Evolutionary conservation across 306 rosid genomes (phyloP), one percentile per base, ranked within the genome.

Genomic region (Corylus americana): DNA sequence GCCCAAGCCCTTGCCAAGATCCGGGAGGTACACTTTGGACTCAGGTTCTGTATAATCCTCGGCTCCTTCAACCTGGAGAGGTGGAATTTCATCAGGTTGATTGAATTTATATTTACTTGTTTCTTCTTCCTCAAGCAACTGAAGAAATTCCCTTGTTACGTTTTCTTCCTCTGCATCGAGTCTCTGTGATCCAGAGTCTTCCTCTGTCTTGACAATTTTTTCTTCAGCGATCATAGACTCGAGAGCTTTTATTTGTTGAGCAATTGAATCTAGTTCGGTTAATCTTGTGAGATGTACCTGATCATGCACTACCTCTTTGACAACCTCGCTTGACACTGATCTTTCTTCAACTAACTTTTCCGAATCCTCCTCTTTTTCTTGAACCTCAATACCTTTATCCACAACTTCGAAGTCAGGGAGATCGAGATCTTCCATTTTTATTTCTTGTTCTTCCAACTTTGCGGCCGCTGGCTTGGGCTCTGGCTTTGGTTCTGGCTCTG

Each of bases 161-260:
- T 86, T 89, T 81, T 93, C 97, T 87, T 96, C 99, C 51, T 93
- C 96, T 13, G 88, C 94, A 73, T 91, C 96, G 50, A 96, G 80
- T 66, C 87, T 86, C 61, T 87, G 96, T 54, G 92, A 79, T 25
- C 68, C 88, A 16, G 73, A 76, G 79, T 89, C 94, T 17, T 89
- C 91, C 13, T 91, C 90, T 11, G 55, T 78, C 44, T 74, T 82
- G 69, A 74, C 16, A 42, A 13, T 51, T 13, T 58, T 83, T 58
- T 85, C 96, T 27, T 83, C 87, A 69, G 89, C 90, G 93, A 96
- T 93, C 89, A 91, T 88, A 29, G 96, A 89, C 75, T 96, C 98
- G 1, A 96, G 93, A 70, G 96, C 97, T 79, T 93, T 96, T 81
- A 96, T 93, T 88, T 93, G 97, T 84, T 93, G 94, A 2, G 98